Conservation (phyloP, 2,329 filamentous ascomycete species). For the Colletotrichum paranaense region DNA sequence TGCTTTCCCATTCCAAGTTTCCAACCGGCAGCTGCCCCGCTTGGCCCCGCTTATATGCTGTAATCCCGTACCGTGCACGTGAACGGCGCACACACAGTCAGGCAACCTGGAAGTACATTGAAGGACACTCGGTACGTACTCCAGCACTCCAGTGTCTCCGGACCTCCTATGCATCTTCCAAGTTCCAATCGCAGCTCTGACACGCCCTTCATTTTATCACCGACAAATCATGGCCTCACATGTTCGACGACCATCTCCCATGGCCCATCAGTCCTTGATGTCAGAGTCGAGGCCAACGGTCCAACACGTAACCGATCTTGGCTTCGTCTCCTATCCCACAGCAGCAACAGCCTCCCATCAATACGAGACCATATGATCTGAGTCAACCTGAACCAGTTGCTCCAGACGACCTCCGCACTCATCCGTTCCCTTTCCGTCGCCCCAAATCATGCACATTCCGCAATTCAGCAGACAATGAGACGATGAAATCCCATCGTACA, state of each 20-base stretch:
- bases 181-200: constrained; percentile 23
- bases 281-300: neutral
- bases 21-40: neutral
- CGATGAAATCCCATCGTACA: neutral
- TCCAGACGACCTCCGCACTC: neutral
- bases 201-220: constrained; percentile 18
- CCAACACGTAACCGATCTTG: neutral
- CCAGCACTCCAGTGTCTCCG: neutral
- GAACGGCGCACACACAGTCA: neutral
- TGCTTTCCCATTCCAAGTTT: neutral
- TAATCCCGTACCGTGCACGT: constrained; percentile 1
- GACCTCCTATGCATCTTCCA: constrained; percentile 19
- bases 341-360: neutral
- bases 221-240: constrained; percentile 9
- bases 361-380: neutral
- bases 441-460: neutral
- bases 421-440: neutral
- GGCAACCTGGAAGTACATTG: neutral
- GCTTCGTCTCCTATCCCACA: neutral
- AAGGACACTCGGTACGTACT: neutral
- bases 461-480: constrained; percentile 21
- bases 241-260: neutral
- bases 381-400: neutral
- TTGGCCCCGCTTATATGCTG: constrained; percentile 12
- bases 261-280: neutral